Base-by-base conservation (phyloP, 208 protist species). In the Phytomonas sp. region DNA sequence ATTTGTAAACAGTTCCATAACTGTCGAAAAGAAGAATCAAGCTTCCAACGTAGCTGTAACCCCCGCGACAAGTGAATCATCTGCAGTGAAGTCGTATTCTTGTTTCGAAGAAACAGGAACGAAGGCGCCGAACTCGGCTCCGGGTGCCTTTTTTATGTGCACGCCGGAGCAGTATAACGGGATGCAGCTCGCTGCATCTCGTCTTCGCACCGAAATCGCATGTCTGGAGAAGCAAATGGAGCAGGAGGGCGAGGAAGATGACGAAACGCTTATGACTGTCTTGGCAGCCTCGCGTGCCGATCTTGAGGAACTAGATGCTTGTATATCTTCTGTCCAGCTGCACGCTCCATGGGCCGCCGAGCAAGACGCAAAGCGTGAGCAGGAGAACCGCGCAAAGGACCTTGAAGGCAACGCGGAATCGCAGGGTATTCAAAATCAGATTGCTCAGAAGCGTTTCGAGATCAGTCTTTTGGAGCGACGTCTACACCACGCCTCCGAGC, bases 241-340 rank as follows among this genome's bases (percentile, higher is more conserved):
- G 78, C 69, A 73, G 29, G 89, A 75, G 56, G 88, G 83, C 60
- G 85, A 91, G 62, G 91, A 96, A 75, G 87, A 96, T 70, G 91
- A 96, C 65, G 88, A 93, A 78, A 96, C 91, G n/a, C 80, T 96
- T n/a, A 96, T 96, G 91, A 79, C 88, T n/a, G 91, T 94, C 8
- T 80, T 96, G n/a, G 91, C 91, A 29, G 82, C 75, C 19, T 96
- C 88, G 29, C 82, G 91, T 4, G 74, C 91, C 0, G 91, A 96
- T 67, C 76, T 96, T 10, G 88, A 96, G 76, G 91, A 96, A 74
- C 76, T 96, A 29, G 87, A 96, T 59, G 88, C 91, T 16, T 96
- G 87, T 72, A 92, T 96, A 67, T 65, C 42, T 49, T 86, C 82
- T 8, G 91, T 96, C 37, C 88, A 89, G 72, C 66, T 72, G 14